Evolutionary conservation across 495 filamentous ascomycete genomes (phyloP).

Genomic region (Penicillium verhagenii): DNA sequence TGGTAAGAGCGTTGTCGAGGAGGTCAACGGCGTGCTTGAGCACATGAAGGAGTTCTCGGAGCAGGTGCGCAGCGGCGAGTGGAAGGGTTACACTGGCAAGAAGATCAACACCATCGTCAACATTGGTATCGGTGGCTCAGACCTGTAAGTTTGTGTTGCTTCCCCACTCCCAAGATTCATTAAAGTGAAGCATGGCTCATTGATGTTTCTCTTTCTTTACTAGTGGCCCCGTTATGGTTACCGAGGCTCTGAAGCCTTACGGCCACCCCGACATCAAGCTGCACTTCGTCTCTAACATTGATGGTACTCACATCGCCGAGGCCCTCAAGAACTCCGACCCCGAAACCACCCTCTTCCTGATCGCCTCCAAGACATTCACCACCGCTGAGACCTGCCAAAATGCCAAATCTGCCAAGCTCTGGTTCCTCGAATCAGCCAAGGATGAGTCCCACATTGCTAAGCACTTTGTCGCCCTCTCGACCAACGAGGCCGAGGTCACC

Average conservation of each 20-base stretch:
- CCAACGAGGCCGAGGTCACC: constrained; percentile 90
- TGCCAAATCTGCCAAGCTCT: constrained; percentile 91
- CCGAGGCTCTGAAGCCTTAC: constrained; percentile 93
- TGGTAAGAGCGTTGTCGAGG: constrained; percentile 93
- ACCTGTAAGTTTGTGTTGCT: constrained; percentile 66
- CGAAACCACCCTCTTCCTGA: constrained; percentile 94
- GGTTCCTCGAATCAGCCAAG: constrained; percentile 89
- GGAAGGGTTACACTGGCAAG: constrained; percentile 99
- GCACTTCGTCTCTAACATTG: constrained; percentile 99
- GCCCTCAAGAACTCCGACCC: constrained; percentile 85
- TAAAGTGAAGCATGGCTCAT: background rate
- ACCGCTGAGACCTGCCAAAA: constrained; percentile 97
- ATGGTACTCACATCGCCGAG: constrained; percentile 96
- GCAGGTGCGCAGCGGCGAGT: constrained; percentile 89
- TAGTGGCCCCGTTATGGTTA: constrained; percentile 97
- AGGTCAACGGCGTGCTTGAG: constrained; percentile 83
- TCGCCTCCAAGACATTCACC: constrained; percentile 99
- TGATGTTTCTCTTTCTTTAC: constrained; percentile 31
- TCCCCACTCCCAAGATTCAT: background rate
- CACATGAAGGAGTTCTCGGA: constrained; percentile 98
- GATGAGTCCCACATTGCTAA: constrained; percentile 79
- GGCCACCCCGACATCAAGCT: constrained; percentile 78
- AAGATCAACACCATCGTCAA: constrained; percentile 95
- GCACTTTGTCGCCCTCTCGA: constrained; percentile 98
- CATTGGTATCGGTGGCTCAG: constrained; percentile 96